Base-by-base conservation (phyloP, 441 rosid species). In the Gossypium davidsonii region DNA sequence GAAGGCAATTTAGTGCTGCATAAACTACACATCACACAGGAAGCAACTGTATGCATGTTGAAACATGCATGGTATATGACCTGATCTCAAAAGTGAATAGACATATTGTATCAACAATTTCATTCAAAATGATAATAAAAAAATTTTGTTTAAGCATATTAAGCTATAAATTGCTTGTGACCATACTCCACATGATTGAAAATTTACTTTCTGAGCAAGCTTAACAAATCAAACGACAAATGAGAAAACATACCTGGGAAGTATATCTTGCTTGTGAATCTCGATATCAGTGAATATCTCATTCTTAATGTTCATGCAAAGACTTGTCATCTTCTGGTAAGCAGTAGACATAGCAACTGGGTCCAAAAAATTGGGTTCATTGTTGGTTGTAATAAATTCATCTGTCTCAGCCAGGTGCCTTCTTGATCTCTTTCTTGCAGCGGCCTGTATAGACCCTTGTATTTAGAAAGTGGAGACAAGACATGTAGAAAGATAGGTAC, bases 231-330 rank as follows among this genome's bases (percentile, higher is more conserved):
- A 64, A 59, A 72, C 20, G 70, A 23, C 61, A 26, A 48, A 23
- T 4, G 46, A 69, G 14, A 67, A 64, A 37, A 46, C 20, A 9
- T 79, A 90, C 99, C 99, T 95, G 74, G 99, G 99, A 74, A 95
- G 94, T 73, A 90, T 84, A 73, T 92, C 83, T 84, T 86, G 92
- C 80, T 87, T 89, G 83, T 95, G 99, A 73, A 95, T 90, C 88
- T 95, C 98, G 73, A 95, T 91, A 75, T 95, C 99, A 21, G 95
- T 90, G 71, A 65, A 81, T 71, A 95, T 89, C 85, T 95, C 99
- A 72, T 87, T 91, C 83, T 91, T 95, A 20, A 92, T 70, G 79
- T 88, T 95, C 71, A 75, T 74, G 78, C 99, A 95, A 73, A 89
- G 87, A 73, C 85, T 78, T 57, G 92, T 84, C 98, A 95, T 92